Percentiles rank a stretch among this genome's conserved stretches.
These are phyloP conservation scores for Nematodospora anomalae DNA, from an alignment of 1,139 yeast genomes.

Conservation along the genomic window DNA sequence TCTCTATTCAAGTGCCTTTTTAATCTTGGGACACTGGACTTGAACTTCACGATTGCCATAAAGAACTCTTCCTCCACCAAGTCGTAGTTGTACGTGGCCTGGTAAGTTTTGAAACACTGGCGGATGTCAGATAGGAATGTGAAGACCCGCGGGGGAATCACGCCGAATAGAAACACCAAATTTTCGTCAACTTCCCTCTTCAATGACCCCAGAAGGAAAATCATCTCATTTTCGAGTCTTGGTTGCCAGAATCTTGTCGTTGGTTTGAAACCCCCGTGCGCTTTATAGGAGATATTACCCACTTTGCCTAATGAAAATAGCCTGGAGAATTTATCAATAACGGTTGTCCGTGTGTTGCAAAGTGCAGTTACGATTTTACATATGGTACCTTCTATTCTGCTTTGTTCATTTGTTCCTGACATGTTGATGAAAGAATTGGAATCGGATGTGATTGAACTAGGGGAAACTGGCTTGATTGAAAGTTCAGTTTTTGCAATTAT, in stretches of 20 bases:
- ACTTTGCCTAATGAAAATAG: background rate
- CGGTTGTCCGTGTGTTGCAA: no score
- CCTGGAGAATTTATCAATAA: background rate
- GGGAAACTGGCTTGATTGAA: no score
- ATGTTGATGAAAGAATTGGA: no score
- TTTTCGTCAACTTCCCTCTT: background rate
- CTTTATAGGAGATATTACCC: background rate
- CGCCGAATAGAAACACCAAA: background rate
- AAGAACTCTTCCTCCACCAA: background rate
- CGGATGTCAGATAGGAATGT: background rate
- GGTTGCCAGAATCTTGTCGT: background rate
- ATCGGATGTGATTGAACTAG: no score
- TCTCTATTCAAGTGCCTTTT: background rate
- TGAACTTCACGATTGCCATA: background rate
- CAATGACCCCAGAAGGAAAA: background rate
- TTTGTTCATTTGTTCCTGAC: no score
- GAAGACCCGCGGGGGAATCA: background rate
- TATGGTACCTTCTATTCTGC: no score
- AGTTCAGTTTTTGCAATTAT: no score
- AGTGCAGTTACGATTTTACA: no score
- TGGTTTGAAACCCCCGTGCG: background rate
- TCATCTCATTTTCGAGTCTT: background rate
- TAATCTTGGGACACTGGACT: background rate
- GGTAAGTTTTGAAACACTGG: background rate
- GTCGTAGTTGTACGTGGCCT: background rate